Conservation (phyloP, 2,329 filamentous ascomycete species). For the Parastagonospora avenae region DNA sequence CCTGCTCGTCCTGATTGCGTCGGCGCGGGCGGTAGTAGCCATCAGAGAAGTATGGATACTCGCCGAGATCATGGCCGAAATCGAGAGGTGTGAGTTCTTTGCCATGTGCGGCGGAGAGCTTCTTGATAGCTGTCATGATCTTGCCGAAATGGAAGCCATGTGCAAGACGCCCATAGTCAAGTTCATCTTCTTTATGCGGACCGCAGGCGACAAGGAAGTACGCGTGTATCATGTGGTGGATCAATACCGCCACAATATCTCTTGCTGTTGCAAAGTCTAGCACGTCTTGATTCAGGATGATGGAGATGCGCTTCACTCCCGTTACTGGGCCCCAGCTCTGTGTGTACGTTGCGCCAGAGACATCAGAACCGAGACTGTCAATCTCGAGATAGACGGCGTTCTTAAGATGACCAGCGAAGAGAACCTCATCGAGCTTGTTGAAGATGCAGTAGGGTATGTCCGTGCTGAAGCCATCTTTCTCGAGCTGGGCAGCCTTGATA, state of each 20-base stretch:
- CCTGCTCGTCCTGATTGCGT: neutral
- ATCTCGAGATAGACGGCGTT: constrained; percentile 45
- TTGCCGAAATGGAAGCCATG: constrained; percentile 50
- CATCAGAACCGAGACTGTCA: constrained; percentile 23
- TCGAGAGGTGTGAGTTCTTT: constrained; percentile 37
- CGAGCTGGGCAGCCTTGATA: constrained; percentile 13
- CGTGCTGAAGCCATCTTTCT: constrained; percentile 18
- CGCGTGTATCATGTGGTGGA: constrained; percentile 55
- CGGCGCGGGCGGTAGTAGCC: constrained; percentile 11
- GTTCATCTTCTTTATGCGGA: constrained; percentile 37
- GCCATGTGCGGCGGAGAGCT: constrained; percentile 33
- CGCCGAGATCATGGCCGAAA: constrained; percentile 34
- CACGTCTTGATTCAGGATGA: constrained; percentile 37
- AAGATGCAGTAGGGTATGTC: constrained; percentile 44
- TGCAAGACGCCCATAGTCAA: constrained; percentile 41
- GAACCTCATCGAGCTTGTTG: constrained; percentile 40
- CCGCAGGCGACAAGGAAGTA: constrained; percentile 52
- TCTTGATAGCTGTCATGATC: constrained; percentile 45
- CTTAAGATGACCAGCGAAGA: constrained; percentile 47
- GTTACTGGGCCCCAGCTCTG: constrained; percentile 32
- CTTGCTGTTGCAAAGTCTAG: constrained; percentile 33
- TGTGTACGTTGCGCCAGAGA: constrained; percentile 45
- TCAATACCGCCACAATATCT: constrained; percentile 44
- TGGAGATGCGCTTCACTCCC: constrained; percentile 42
- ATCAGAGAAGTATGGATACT: constrained; percentile 10